Evolutionary conservation across 73 alveolate genomes (phyloP), one percentile per base, ranked within the genome.

Genomic region (Uronychia setigera): DNA sequence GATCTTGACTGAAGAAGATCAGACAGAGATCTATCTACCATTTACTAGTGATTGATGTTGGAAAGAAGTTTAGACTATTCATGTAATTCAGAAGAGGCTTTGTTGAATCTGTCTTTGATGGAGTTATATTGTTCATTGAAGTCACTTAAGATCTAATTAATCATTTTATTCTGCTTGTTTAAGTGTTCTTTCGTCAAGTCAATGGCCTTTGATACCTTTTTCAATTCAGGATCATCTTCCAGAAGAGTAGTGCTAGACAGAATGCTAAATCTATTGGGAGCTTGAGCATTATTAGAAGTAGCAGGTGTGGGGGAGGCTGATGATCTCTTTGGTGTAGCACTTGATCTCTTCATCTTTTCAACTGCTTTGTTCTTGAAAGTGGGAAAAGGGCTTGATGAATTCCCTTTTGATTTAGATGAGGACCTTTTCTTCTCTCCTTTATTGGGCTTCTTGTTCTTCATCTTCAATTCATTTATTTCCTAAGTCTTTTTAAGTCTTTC

Each of bases 101-200:
- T 29, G 25, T 85, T 1, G 35, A 34, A 33, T 33, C 58, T 31
- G 35, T 85, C 14, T 57, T 85, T 32, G 28, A 33, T 31, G 5
- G 33, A 27, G 31, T 85, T 30, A 28, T 60, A 26, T 60, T 60
- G 29, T 1, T 60, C 32, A 30, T 60, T 60, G 13, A 60, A 60
- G 33, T 60, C 79, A 5, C 32, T 60, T 1, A 60, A 1, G 9
- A 60, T 26, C 79, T 60, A 26, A 19, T 60, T 28, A 1, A 60
- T 60, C 79, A 26, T 19, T 28, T 60, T 60, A 5, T 60, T 60
- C 79, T 60, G 79, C 79, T 60, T 19, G 79, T 60, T 28, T 14
- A 60, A 30, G 13, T 60, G 79, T 13, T 26, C 79, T 60, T 26
- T 19, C 29, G 29, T 28, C 14, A 28, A 26, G 14, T 60, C 79